Conservation (phyloP, 108 stramenopile genomes). For the Seminavis robusta region DNA sequence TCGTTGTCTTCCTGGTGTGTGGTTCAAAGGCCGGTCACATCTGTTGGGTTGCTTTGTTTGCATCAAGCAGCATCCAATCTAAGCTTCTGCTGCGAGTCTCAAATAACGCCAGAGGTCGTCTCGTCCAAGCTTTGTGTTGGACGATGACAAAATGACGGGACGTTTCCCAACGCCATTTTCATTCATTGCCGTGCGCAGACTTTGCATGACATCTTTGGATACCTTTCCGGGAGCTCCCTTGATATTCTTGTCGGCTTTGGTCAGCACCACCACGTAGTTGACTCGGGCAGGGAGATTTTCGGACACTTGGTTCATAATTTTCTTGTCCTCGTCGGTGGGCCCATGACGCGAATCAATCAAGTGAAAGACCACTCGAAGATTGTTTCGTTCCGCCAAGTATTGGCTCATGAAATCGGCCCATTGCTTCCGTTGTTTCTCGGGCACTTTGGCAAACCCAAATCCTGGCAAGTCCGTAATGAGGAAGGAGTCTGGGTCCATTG, state of each 20-base stretch:
- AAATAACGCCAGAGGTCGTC: constrained; percentile 88
- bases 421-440: constrained; percentile 66
- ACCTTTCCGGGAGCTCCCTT: constrained; percentile 76
- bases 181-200: constrained; percentile 62
- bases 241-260: constrained; percentile 94
- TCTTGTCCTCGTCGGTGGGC: constrained; percentile 84
- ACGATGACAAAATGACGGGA: constrained; percentile 74
- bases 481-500: constrained; percentile 79
- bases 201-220: constrained; percentile 45
- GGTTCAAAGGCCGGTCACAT: too few relatives aligned
- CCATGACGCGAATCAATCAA: constrained; percentile 92
- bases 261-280: constrained; percentile 86
- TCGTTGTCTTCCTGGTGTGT: too few relatives aligned
- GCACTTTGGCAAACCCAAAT: constrained; percentile 94
- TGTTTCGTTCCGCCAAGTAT: constrained; percentile 68
- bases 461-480: constrained; percentile 94
- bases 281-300: constrained; percentile 41
- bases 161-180: constrained; percentile 59
- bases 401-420: constrained; percentile 82
- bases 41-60: background rate
- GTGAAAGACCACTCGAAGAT: constrained; percentile 84
- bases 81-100: constrained; percentile 42
- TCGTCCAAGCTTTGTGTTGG: constrained; percentile 81
- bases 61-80: too few relatives aligned
- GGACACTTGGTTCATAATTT: constrained; percentile 83